Evolutionary conservation across 2,329 filamentous ascomycete genomes (phyloP).

Genomic region (Pseudogymnoascus sp.): DNA sequence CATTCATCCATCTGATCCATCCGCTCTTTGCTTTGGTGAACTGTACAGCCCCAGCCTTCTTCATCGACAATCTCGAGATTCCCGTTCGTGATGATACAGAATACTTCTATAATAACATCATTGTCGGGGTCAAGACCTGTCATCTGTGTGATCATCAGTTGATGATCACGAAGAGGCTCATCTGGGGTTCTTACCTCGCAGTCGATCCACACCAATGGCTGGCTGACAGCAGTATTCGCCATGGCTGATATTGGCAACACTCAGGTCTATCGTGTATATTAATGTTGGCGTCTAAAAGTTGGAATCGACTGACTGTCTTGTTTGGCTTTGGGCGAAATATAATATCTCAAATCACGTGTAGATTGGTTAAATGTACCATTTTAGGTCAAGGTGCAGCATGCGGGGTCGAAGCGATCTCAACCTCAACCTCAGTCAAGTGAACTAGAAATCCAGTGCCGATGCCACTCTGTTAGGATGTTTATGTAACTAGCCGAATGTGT

Average conservation of each 20-base stretch:
- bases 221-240: neutral
- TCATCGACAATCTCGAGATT: slow-evolving; percentile 68
- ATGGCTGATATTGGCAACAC: neutral
- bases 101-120: slow-evolving; percentile 85
- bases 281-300: neutral
- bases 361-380: neutral
- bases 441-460: neutral
- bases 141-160: slow-evolving; percentile 55
- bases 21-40: slow-evolving; percentile 62
- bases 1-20: slow-evolving; percentile 80
- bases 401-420: neutral
- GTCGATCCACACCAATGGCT: slow-evolving; percentile 27
- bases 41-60: slow-evolving; percentile 67
- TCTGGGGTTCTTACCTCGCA: slow-evolving; percentile 22
- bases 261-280: neutral
- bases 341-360: slow-evolving; percentile 5
- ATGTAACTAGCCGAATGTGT: neutral
- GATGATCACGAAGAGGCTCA: neutral
- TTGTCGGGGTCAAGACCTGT: slow-evolving; percentile 71
- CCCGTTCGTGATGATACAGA: slow-evolving; percentile 81
- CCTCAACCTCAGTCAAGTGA: neutral
- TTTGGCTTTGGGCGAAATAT: neutral
- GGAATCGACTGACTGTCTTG: neutral
- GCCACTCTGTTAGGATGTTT: neutral
- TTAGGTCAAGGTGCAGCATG: neutral